Base-by-base conservation (phyloP, 257 asterid species). In the Schizonepeta tenuifolia region DNA sequence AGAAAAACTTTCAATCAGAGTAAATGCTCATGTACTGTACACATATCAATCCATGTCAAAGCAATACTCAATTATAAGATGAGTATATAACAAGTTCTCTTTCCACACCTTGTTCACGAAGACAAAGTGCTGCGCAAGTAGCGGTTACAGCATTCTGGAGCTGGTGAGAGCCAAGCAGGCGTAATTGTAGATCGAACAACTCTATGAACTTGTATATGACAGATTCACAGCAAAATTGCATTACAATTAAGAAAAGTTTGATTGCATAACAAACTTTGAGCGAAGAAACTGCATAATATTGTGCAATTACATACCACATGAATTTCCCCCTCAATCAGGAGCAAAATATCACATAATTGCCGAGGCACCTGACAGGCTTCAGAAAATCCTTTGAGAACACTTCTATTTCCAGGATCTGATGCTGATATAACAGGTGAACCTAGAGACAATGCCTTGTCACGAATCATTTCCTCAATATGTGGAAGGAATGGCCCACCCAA, bases 401-500 rank as follows among this genome's bases (percentile, higher is more conserved):
- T 89, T 81, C 60, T 82, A 76, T 91, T 94, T 77, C 95, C 96
- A 58, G 86, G 86, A 80, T 88, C 96, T 54, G 92, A 87, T 69
- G 89, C 93, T 26, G 92, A 91, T 74, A 94, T 82, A 46, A 91
- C 92, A 44, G 92, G 99, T 44, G 99, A 89, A 81, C 80, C 50
- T 87, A 84, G 73, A 21, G 85, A 77, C 55, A 69, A 69, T 55
- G 99, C 98, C 80, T 83, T 94, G 46, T 86, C 88, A 78, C 89
- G 91, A 79, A 94, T 81, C 65, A 91, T 88, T 59, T 60, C 74
- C 89, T 94, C 99, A 54, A 91, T 86, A 65, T 83, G 96, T 49
- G 95, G 97, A 83, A 83, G 83, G 76, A 94, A 90, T 3, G 99
- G 97, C 64, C 99, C 99, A 41, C 99, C 99, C 82, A 94, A 75